Conservation (phyloP, 2,329 filamentous ascomycete genomes). For the Exophiala sideris region DNA sequence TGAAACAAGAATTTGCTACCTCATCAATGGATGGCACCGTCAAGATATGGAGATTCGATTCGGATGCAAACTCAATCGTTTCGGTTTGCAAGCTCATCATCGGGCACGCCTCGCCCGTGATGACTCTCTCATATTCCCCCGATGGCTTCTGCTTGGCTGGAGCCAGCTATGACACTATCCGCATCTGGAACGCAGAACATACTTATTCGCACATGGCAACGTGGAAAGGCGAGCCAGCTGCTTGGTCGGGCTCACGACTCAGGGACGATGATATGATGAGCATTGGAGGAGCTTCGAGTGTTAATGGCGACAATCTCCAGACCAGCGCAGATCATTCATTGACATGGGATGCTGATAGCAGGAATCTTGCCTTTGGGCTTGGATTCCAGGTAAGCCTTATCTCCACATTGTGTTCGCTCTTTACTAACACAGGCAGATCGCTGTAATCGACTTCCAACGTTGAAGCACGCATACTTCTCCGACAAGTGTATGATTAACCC, state of each 20-base stretch:
- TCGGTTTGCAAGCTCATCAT: slow-evolving; percentile 26
- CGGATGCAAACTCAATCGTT: slow-evolving; percentile 12
- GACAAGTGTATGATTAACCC: neutral
- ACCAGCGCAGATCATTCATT: slow-evolving; percentile 38
- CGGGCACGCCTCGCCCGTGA: slow-evolving; percentile 34
- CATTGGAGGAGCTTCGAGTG: slow-evolving; percentile 33
- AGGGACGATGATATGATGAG: slow-evolving; percentile 34
- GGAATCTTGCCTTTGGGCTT: slow-evolving; percentile 50
- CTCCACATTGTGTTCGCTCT: slow-evolving; percentile 1
- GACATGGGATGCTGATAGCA: slow-evolving; percentile 54
- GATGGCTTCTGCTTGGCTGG: slow-evolving; percentile 47
- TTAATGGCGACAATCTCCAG: slow-evolving; percentile 34
- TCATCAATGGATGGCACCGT: slow-evolving; percentile 45
- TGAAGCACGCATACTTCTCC: slow-evolving; percentile 10
- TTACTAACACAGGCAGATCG: slow-evolving; percentile 23
- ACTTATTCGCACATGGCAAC: slow-evolving; percentile 42
- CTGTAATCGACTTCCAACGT: slow-evolving; percentile 28
- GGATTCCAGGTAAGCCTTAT: slow-evolving; percentile 43
- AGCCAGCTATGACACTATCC: slow-evolving; percentile 42
- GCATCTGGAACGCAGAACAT: slow-evolving; percentile 48
- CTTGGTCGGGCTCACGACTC: slow-evolving; percentile 23
- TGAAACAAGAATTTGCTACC: slow-evolving; percentile 38
- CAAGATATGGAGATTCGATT: slow-evolving; percentile 39
- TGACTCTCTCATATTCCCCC: slow-evolving; percentile 45
- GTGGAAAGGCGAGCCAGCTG: slow-evolving; percentile 32